phyloP scores from a whole-genome alignment of 805 yeast species.

The Candida verbasci region DNA sequence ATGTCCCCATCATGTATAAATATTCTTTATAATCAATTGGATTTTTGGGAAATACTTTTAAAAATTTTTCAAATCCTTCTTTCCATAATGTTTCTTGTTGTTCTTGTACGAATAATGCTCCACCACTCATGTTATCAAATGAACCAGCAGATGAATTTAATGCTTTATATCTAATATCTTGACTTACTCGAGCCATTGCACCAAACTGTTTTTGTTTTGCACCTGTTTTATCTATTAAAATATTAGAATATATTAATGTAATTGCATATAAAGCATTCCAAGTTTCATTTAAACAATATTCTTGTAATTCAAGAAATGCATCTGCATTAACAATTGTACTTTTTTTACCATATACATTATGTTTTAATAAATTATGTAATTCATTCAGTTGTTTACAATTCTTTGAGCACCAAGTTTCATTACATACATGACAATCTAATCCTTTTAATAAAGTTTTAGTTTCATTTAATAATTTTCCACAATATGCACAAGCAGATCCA shows the following conservation, averaged over 20 bases:
- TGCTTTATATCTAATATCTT: constrained; percentile 57
- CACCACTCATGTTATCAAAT: constrained; percentile 48
- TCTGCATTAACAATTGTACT: constrained; percentile 39
- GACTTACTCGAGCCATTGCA: constrained; percentile 67
- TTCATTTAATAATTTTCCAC: constrained; percentile 52
- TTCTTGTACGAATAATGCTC: constrained; percentile 51
- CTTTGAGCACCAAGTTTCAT: constrained; percentile 67
- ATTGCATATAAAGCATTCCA: constrained; percentile 69
- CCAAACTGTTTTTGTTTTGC: constrained; percentile 42
- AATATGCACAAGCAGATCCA: constrained; percentile 69
- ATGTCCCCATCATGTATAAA: constrained; percentile 61
- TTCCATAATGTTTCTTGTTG: constrained; percentile 58
- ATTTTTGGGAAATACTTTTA: constrained; percentile 42
- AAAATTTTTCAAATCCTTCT: constrained; percentile 49
- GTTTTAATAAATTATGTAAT: constrained; percentile 54
- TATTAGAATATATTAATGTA: constrained; percentile 50
- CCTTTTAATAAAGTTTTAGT: constrained; percentile 36
- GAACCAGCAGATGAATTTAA: constrained; percentile 53
- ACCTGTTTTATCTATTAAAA: constrained; percentile 41
- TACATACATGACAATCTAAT: constrained; percentile 62
- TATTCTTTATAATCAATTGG: constrained; percentile 47
- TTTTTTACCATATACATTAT: constrained; percentile 34
- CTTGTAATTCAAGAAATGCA: constrained; percentile 53
- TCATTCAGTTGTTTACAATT: constrained; percentile 54
- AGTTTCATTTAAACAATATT: constrained; percentile 57